These are phyloP conservation scores for Senecio squalidus DNA, from an alignment of 140 eudicot genomes.

Conservation along the genomic window DNA sequence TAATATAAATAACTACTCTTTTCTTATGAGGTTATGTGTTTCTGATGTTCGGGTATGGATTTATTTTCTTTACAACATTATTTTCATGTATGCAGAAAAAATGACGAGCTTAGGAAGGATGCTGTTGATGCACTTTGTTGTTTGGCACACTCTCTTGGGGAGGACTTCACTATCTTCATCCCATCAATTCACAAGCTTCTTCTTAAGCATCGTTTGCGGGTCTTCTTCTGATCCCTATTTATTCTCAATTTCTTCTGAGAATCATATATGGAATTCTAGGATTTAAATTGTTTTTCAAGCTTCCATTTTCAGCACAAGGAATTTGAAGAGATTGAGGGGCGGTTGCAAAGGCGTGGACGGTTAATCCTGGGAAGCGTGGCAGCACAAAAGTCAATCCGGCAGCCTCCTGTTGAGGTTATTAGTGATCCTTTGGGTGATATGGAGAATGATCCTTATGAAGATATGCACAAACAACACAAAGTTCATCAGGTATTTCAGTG, in stretches of 20 bases:
- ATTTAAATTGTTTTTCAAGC: neutral
- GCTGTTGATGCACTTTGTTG: constrained; percentile 98
- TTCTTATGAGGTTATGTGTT: constrained; percentile 2
- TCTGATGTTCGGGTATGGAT: neutral
- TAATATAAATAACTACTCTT: neutral
- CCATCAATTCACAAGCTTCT: constrained; percentile 90
- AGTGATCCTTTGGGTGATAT: constrained; percentile 85
- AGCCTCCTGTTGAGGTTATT: constrained; percentile 75
- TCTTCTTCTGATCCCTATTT: constrained; percentile 18
- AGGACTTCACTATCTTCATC: constrained; percentile 84
- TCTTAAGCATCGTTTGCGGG: constrained; percentile 75
- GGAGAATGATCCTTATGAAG: constrained; percentile 69
- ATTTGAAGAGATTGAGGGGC: constrained; percentile 85
- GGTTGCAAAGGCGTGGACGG: constrained; percentile 70
- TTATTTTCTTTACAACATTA: neutral
- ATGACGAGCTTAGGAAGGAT: constrained; percentile 85
- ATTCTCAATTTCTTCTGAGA: neutral
- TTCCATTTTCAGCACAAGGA: constrained; percentile 72
- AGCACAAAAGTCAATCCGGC: constrained; percentile 64
- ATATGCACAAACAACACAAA: constrained; percentile 50
- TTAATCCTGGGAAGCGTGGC: constrained; percentile 56
- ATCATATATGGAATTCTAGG: neutral
- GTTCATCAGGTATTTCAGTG: constrained; percentile 53
- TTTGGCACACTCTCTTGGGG: constrained; percentile 93
- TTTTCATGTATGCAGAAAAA: constrained; percentile 50